phyloP scores from a whole-genome alignment of 805 yeast genomes.

The Millerago galiae region DNA sequence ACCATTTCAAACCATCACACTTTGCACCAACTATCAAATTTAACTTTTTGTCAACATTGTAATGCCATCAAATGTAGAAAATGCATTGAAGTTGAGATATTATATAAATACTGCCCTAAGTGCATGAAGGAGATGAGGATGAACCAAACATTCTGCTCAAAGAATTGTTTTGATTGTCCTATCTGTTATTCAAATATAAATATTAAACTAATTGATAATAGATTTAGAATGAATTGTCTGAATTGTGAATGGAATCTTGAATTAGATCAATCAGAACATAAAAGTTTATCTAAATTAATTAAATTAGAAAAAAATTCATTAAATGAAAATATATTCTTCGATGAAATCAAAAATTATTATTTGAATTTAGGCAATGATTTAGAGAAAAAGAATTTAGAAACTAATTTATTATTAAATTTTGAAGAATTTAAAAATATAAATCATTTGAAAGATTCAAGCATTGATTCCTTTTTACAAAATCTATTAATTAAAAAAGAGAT shows the following conservation, averaged over 20 bases:
- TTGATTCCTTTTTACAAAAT: constrained; percentile 12
- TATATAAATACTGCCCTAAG: constrained; percentile 21
- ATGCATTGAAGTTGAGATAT: constrained; percentile 22
- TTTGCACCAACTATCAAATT: constrained; percentile 10
- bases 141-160: constrained; percentile 19
- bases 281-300: constrained; percentile 12
- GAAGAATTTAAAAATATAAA: constrained; percentile 11
- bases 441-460: constrained; percentile 3
- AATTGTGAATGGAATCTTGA: constrained; percentile 13
- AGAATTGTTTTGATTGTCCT: constrained; percentile 25
- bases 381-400: constrained; percentile 13
- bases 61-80: constrained; percentile 23
- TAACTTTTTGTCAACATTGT: constrained; percentile 21
- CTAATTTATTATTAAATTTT: constrained; percentile 9
- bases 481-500: constrained; percentile 3
- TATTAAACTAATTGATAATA: constrained; percentile 9
- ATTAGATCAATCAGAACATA: constrained; percentile 11
- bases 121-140: constrained; percentile 22
- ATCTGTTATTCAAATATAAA: constrained; percentile 12
- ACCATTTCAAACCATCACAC: constrained; percentile 18
- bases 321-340: constrained; percentile 8
- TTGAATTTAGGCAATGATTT: constrained; percentile 9
- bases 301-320: constrained; percentile 5
- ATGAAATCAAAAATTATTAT: constrained; percentile 16
- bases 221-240: constrained; percentile 12